Evolutionary conservation across 176 grass and related monocot species (phyloP), one percentile per base, ranked within the genome.

Genomic region (Alloteropsis semialata): DNA sequence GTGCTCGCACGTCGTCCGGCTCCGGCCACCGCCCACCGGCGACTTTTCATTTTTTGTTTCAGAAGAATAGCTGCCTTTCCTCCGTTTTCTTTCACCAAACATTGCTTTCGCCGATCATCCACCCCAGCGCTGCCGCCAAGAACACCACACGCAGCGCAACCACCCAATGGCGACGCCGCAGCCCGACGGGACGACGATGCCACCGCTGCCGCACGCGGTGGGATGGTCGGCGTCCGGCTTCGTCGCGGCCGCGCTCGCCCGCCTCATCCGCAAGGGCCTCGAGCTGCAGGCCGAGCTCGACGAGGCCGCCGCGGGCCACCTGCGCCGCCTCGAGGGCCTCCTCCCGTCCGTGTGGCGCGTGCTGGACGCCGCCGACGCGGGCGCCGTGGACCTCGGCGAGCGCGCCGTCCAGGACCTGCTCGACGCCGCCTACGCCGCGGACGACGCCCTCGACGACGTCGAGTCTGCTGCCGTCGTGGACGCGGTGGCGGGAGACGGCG

Each of bases 301-400:
- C 28, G 86, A 55, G 0, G 46, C 74, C 48, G 65, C 65, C 3
- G 12, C 10, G 22, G 86, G 57, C 56, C 80, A 88, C 74, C 74
- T 88, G 27, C 86, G 80, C 34, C 80, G 86, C 74, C 80, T 88
- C 15, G 86, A 88, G 86, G 81, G 56, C 10, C 74, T 88, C 55
- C 86, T 88, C 27, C 36, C 86, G 16, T 15, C 65, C 21, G 46
- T 73, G 19, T 88, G 86, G 81, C 74, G 29, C n/a, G 21, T 79
- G 24, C 86, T 88, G 55, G 86, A 84, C 74, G 74, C 86, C 21
- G 66, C 86, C 2, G 86, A 88, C 80, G 74, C 80, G 0, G 86
- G 86, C 74, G 80, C 86, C 74, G 25, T 88, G 3, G 80, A 88
- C 66, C 1, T 57, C 37, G 50, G 11, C 86, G 65, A 24, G 22